Conservation (phyloP, 208 protist species). For the Trypanosoma caninum region DNA sequence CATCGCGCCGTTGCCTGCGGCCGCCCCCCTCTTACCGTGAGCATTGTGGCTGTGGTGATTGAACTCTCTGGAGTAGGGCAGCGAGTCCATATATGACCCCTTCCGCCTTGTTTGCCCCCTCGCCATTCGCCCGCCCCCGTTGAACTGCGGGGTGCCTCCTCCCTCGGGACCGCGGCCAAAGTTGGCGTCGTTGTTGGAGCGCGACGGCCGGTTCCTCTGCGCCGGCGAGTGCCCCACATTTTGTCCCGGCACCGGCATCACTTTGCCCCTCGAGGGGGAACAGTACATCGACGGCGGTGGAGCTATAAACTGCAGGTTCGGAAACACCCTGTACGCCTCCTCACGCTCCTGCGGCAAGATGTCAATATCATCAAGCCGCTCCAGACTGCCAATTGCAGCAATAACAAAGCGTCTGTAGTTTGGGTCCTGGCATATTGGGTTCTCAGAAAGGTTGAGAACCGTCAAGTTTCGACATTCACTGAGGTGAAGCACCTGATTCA, state of each 20-base stretch:
- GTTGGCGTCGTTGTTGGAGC: neutral
- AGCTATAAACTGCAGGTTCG: slow-evolving; percentile 66
- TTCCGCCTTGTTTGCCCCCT: slow-evolving; percentile 2
- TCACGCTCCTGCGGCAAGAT: slow-evolving; percentile 65
- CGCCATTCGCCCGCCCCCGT: no score
- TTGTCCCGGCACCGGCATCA: slow-evolving; percentile 12
- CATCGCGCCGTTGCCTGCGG: slow-evolving; percentile 20
- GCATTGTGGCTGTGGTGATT: no score
- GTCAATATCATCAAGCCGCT: slow-evolving; percentile 69
- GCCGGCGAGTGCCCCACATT: neutral
- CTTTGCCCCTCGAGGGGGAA: slow-evolving; percentile 35
- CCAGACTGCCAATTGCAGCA: slow-evolving; percentile 65
- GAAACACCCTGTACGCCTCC: slow-evolving; percentile 66
- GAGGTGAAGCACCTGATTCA: slow-evolving; percentile 88
- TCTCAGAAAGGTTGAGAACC: slow-evolving; percentile 77
- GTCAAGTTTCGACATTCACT: slow-evolving; percentile 57
- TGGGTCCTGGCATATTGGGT: slow-evolving; percentile 80
- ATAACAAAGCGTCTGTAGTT: slow-evolving; percentile 91
- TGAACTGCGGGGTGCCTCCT: no score
- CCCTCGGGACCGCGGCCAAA: no score
- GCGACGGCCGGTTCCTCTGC: neutral
- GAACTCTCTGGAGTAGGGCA: neutral
- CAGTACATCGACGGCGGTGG: slow-evolving; percentile 77
- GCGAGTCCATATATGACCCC: neutral
- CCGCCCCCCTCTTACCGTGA: neutral